A percentile compares a stretch with the other conserved stretches of the same genome.
Evolutionary conservation across 306 rosid species (phyloP).

Genomic region (Myrica gale): DNA sequence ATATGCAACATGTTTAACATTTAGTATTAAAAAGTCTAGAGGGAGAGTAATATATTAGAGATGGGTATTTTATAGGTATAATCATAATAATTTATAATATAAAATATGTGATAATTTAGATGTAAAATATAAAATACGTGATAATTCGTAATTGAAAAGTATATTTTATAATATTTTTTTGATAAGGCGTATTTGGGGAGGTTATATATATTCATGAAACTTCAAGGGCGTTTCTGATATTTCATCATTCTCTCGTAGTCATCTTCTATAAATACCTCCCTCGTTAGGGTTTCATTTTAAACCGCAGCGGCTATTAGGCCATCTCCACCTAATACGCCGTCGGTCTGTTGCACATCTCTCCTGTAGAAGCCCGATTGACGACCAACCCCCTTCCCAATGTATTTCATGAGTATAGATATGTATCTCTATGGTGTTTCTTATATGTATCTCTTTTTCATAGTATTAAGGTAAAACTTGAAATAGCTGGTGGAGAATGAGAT

Average conservation of each 20-base stretch:
- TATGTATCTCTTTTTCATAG: neutral
- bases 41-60: too few relatives aligned
- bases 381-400: neutral
- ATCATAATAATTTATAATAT: too few relatives aligned
- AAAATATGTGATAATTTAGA: too few relatives aligned
- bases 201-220: too few relatives aligned
- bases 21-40: too few relatives aligned
- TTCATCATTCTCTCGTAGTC: neutral
- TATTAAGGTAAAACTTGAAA: neutral
- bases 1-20: too few relatives aligned
- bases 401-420: neutral
- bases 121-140: too few relatives aligned
- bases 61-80: too few relatives aligned
- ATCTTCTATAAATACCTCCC: neutral
- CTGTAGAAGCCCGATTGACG: neutral
- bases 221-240: slow-evolving; percentile 8
- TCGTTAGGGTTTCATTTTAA: slow-evolving; percentile 12
- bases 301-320: neutral
- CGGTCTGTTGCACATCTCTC: neutral
- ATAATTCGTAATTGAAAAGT: too few relatives aligned
- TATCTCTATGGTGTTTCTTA: too few relatives aligned
- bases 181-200: too few relatives aligned
- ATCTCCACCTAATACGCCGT: neutral
- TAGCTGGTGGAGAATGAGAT: slow-evolving; percentile 31
- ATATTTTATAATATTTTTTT: too few relatives aligned